A percentile compares a stretch with the other conserved stretches of the same genome.
phyloP scores from a whole-genome alignment of 805 yeast species.

The Saccharomycopsis sp. region DNA sequence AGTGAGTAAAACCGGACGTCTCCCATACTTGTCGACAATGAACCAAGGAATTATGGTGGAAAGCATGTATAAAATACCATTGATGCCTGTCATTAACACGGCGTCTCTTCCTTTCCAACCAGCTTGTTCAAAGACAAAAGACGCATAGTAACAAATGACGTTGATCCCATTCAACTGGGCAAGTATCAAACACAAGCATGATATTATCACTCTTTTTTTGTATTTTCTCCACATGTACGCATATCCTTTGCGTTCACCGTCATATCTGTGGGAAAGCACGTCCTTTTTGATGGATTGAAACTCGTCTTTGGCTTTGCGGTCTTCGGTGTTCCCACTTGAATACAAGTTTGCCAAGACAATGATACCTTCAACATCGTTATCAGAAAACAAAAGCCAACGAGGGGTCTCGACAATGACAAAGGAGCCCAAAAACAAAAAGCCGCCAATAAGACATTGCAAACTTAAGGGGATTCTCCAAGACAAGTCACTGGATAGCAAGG shows the following conservation, averaged over 20 bases:
- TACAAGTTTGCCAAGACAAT: slow-evolving; percentile 77
- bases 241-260: slow-evolving; percentile 68
- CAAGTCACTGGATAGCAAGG: slow-evolving; percentile 48
- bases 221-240: slow-evolving; percentile 68
- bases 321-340: slow-evolving; percentile 67
- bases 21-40: slow-evolving; percentile 84
- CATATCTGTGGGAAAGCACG: slow-evolving; percentile 64
- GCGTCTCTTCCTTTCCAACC: slow-evolving; percentile 91
- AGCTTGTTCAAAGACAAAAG: slow-evolving; percentile 87
- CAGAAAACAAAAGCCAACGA: slow-evolving; percentile 80
- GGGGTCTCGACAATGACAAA: slow-evolving; percentile 80
- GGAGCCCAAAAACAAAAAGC: slow-evolving; percentile 61
- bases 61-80: slow-evolving; percentile 47
- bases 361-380: slow-evolving; percentile 73
- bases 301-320: slow-evolving; percentile 60
- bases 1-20: slow-evolving; percentile 70
- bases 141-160: slow-evolving; percentile 88
- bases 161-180: slow-evolving; percentile 93
- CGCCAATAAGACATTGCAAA: slow-evolving; percentile 67
- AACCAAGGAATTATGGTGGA: slow-evolving; percentile 88
- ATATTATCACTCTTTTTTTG: slow-evolving; percentile 70
- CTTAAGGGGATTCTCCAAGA: slow-evolving; percentile 78
- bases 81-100: slow-evolving; percentile 82
- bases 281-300: slow-evolving; percentile 75
- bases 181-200: slow-evolving; percentile 84